Evolutionary conservation across 1,139 yeast species (phyloP).

Genomic region (Pichia sp.): DNA sequence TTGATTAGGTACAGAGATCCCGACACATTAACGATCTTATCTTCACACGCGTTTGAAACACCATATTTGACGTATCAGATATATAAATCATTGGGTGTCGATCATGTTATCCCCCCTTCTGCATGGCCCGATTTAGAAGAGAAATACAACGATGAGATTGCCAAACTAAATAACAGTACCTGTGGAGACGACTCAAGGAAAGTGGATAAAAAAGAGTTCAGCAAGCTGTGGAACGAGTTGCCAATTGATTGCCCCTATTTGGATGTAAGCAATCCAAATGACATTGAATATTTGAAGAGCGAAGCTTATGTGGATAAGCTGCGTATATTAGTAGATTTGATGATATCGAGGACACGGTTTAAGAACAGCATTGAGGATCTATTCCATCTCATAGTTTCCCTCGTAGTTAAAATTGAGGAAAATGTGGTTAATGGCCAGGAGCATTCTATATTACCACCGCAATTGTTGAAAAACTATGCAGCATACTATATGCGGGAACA

Average conservation of each 20-base stretch:
- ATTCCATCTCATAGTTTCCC: constrained; percentile 8
- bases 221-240: constrained; percentile 12
- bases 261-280: constrained; percentile 9
- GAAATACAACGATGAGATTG: constrained; percentile 7
- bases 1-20: constrained; percentile 13
- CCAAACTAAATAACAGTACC: not conserved
- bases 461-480: constrained; percentile 7
- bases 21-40: constrained; percentile 10
- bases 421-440: not conserved
- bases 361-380: constrained; percentile 9
- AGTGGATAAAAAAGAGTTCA: constrained; percentile 9
- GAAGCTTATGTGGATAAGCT: constrained; percentile 19
- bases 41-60: constrained; percentile 12
- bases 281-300: constrained; percentile 8
- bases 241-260: constrained; percentile 16
- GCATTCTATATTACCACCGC: constrained; percentile 4
- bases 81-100: constrained; percentile 15
- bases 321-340: constrained; percentile 14
- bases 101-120: constrained; percentile 15
- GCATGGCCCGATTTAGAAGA: constrained; percentile 13
- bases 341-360: constrained; percentile 13
- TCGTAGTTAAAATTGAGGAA: constrained; percentile 6
- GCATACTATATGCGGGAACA: constrained; percentile 7
- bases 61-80: constrained; percentile 14
- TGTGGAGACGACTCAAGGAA: not conserved